Percentiles rank a stretch among this genome's conserved stretches.
These are phyloP conservation scores for Penicillium coprophilum DNA, from an alignment of 495 filamentous ascomycete genomes.

Conservation along the genomic window DNA sequence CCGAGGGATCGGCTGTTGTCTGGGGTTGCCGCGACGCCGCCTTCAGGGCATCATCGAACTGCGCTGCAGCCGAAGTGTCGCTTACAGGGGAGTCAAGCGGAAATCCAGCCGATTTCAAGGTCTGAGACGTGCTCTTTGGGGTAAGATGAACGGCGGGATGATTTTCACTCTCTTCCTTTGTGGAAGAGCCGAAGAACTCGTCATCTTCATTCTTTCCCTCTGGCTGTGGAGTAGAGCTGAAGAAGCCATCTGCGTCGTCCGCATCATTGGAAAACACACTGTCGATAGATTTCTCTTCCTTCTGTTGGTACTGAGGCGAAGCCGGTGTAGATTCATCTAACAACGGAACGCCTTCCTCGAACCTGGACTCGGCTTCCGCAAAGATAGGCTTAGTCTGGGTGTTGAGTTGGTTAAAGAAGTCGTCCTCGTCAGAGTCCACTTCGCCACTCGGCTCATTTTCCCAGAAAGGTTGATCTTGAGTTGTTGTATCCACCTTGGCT, in stretches of 20 bases:
- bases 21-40: constrained; percentile 24
- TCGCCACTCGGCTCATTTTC: constrained; percentile 29
- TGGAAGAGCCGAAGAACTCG: constrained; percentile 28
- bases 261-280: constrained; percentile 40
- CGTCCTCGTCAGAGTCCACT: constrained; percentile 44
- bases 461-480: constrained; percentile 31
- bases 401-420: constrained; percentile 51
- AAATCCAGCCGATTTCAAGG: constrained; percentile 35
- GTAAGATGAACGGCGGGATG: constrained; percentile 29
- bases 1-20: constrained; percentile 27
- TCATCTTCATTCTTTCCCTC: constrained; percentile 3
- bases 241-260: constrained; percentile 42
- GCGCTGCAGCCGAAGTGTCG: constrained; percentile 35
- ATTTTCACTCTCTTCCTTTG: neutral
- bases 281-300: constrained; percentile 21
- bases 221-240: constrained; percentile 22
- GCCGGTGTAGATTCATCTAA: constrained; percentile 32
- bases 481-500: constrained; percentile 18
- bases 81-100: constrained; percentile 31
- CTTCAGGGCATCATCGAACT: constrained; percentile 33
- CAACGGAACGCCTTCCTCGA: constrained; percentile 48
- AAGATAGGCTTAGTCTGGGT: constrained; percentile 50
- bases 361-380: constrained; percentile 46
- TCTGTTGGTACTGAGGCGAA: constrained; percentile 20
- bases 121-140: constrained; percentile 47